phyloP scores from a whole-genome alignment of 2,329 filamentous ascomycete species.

The Fusarium phyllophilum region DNA sequence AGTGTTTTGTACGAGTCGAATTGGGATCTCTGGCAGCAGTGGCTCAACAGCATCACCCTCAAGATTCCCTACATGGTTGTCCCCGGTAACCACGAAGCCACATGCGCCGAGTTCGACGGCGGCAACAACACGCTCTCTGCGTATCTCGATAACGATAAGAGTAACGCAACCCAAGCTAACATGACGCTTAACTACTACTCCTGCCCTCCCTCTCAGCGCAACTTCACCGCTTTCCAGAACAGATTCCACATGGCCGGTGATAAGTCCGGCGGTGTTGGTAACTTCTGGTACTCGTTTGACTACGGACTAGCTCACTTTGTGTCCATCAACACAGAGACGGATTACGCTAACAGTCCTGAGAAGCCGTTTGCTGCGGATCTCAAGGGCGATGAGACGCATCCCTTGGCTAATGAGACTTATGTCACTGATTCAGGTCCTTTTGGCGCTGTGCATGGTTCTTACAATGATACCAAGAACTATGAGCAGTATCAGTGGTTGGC shows the following conservation, averaged over 20 bases:
- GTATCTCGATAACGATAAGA: neutral
- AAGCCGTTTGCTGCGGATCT: neutral
- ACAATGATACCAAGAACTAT: neutral
- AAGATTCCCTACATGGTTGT: slow-evolving; percentile 2
- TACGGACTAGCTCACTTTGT: slow-evolving; percentile 4
- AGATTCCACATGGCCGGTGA: slow-evolving; percentile 5
- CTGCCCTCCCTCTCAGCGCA: neutral
- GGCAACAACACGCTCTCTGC: neutral
- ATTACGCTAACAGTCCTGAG: neutral
- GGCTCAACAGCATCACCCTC: neutral
- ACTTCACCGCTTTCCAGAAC: slow-evolving; percentile 7
- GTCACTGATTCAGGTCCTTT: neutral
- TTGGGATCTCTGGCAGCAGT: slow-evolving; percentile 20
- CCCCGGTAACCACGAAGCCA: slow-evolving; percentile 3
- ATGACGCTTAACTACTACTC: slow-evolving; percentile 6
- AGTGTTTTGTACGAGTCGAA: slow-evolving; percentile 5
- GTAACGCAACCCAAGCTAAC: neutral
- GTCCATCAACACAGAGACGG: neutral
- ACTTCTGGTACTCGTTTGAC: neutral
- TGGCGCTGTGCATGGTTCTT: neutral
- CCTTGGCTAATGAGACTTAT: neutral
- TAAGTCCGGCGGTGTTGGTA: neutral
- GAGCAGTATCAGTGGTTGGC: slow-evolving; percentile 10
- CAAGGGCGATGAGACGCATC: neutral
- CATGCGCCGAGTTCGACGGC: neutral